phyloP scores from a whole-genome alignment of 805 yeast genomes.

The Wickerhamiella parazyma region DNA sequence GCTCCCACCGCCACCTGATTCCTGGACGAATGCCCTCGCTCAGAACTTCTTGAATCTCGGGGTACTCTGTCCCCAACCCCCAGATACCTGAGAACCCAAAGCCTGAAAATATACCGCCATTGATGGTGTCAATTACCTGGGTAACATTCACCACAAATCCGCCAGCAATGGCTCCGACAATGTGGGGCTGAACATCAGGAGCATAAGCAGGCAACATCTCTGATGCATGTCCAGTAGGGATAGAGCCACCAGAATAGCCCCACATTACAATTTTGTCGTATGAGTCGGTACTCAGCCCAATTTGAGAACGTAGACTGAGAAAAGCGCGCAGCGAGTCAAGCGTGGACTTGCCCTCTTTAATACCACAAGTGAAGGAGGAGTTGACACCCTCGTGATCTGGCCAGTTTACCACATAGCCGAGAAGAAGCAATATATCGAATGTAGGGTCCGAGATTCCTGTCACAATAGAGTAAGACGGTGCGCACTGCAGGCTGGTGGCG shows the following conservation, averaged over 20 bases:
- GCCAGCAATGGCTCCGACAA: constrained; percentile 19
- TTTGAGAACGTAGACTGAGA: constrained; percentile 9
- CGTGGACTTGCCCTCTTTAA: constrained; percentile 19
- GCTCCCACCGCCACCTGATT: constrained; percentile 12
- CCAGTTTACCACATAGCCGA: constrained; percentile 17
- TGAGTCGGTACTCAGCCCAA: constrained; percentile 10
- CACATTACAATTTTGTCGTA: constrained; percentile 16
- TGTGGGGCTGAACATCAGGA: constrained; percentile 16
- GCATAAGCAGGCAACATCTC: constrained; percentile 18
- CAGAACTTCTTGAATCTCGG: constrained; percentile 14
- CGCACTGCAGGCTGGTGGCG: constrained; percentile 16
- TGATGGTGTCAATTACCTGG: constrained; percentile 12
- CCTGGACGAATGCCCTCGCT: constrained; percentile 10
- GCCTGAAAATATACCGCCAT: constrained; percentile 19
- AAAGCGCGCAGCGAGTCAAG: constrained; percentile 24
- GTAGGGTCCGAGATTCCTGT: constrained; percentile 10
- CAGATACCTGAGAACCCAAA: constrained; percentile 18
- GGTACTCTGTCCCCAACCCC: constrained; percentile 22
- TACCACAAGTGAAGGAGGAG: constrained; percentile 17
- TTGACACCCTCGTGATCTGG: constrained; percentile 21
- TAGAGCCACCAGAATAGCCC: constrained; percentile 23
- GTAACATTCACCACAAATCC: constrained; percentile 17
- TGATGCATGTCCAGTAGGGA: constrained; percentile 20
- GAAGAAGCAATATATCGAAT: constrained; percentile 11
- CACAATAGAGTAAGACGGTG: constrained; percentile 17